Base-by-base conservation (phyloP, 164 flowering plant species). In the Vitis cinerea region DNA sequence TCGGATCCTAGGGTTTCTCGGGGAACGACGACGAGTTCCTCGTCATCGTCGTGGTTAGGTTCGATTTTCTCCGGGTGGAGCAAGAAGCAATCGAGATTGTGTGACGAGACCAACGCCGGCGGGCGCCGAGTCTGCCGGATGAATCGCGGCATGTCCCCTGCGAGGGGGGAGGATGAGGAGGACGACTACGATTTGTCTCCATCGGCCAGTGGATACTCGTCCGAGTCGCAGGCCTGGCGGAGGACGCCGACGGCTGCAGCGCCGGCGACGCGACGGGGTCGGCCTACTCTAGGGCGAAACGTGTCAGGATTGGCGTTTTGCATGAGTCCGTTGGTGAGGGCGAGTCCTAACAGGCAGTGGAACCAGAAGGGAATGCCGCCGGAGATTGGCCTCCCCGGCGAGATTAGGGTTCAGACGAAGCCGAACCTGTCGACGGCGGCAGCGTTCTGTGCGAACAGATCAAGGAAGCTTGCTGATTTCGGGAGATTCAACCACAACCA, bases 61-160 rank as follows among this genome's bases (percentile, higher is more conserved):
- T 61, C 78, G 13, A 51, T 83, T 14, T 50, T 84, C 63, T 5
- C 77, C 47, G 63, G 71, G 9, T 79, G 82, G 5, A 54, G 80
- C 63, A 75, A 71, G 50, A 74, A 74, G 63, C 74, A 64, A 44
- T 30, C 68, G 9, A n/a, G 63, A n/a, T 8, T 56, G 2, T 69
- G 37, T 4, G 65, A 9, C 53, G 50, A 37, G 44, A 37, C 50
- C 64, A 49, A 48, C 19, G 50, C 2, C n/a, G 59, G 61, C 2
- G 78, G 82, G 27, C 70, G 71, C 15, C 69, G 69, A 10, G 54
- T 68, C 29, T 75, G 71, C 58, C 17, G 64, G n/a, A 51, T 69
- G 14, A 80, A 82, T 74, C 83, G 92, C 0, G 98, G 98, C 75
- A 85, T 94, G 97, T 92, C 98, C 17, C 97, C 97, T 2, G 87